Conservation (phyloP, 345 rosid species). For the Gossypium ekmanianum region DNA sequence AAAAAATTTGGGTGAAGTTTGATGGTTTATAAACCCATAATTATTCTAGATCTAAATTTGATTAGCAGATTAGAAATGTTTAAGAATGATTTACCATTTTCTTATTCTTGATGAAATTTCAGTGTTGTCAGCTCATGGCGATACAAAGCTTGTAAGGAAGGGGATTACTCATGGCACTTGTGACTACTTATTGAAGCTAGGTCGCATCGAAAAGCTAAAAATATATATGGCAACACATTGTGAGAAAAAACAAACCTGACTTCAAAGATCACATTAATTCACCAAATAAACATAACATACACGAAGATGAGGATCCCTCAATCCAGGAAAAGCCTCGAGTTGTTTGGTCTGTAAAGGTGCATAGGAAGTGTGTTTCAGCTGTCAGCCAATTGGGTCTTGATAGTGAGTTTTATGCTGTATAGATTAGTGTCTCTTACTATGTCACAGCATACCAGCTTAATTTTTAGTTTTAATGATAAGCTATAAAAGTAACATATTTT, state of each 20-base stretch:
- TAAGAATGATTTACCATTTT: not conserved
- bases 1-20: not conserved
- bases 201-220: conserved; percentile 66
- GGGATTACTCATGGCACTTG: conserved; percentile 85
- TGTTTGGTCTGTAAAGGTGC: conserved; percentile 82
- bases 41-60: not conserved
- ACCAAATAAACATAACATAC: conserved; percentile 35
- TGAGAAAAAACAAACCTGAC: conserved; percentile 44
- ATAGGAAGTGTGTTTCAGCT: conserved; percentile 72
- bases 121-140: conserved; percentile 84
- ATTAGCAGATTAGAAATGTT: not conserved
- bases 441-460: not conserved
- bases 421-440: conserved; percentile 5
- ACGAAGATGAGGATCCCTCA: conserved; percentile 55
- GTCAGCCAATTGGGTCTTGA: conserved; percentile 78
- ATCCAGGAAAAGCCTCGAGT: conserved; percentile 81
- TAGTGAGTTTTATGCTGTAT: conserved; percentile 48
- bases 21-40: not conserved
- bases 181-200: conserved; percentile 82
- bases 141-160: conserved; percentile 69
- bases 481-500: too few species aligned
- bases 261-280: conserved; percentile 33
- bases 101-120: conserved; percentile 19
- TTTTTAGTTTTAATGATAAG: not conserved
- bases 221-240: conserved; percentile 87